Conservation (phyloP, 2,329 filamentous ascomycete genomes). For the Fusarium dlaminii region DNA sequence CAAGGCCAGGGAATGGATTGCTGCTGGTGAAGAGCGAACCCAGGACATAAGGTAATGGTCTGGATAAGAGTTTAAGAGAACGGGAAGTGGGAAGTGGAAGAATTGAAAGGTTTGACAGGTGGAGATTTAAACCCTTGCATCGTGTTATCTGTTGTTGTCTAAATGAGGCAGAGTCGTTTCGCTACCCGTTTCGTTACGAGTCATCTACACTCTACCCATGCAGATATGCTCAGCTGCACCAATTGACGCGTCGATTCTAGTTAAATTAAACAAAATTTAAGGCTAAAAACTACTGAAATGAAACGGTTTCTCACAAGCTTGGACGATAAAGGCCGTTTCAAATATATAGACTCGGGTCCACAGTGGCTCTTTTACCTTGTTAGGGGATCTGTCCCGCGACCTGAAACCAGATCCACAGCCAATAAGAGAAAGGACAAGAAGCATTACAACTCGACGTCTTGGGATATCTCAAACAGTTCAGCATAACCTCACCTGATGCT, state of each 20-base stretch:
- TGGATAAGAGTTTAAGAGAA: slow-evolving; percentile 9
- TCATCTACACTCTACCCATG: slow-evolving; percentile 3
- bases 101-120: slow-evolving; percentile 16
- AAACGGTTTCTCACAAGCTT: slow-evolving; percentile 10
- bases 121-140: neutral
- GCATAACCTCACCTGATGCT: neutral
- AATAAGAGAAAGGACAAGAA: slow-evolving; percentile 18
- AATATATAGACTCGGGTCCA: slow-evolving; percentile 1
- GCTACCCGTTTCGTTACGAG: slow-evolving; percentile 3
- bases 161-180: slow-evolving; percentile 25
- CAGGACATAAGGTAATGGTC: slow-evolving; percentile 45
- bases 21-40: slow-evolving; percentile 61
- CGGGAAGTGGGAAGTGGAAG: slow-evolving; percentile 6
- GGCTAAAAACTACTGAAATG: neutral
- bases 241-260: neutral
- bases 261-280: neutral
- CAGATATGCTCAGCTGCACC: neutral
- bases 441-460: neutral
- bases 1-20: slow-evolving; percentile 62
- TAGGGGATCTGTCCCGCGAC: slow-evolving; percentile 12
- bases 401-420: slow-evolving; percentile 27
- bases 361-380: slow-evolving; percentile 19
- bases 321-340: slow-evolving; percentile 5
- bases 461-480: slow-evolving; percentile 10
- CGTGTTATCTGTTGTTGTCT: neutral